Percentiles rank a stretch among this genome's conserved stretches.
Conservation (phyloP, 495 filamentous ascomycete genomes). For the Aspergillus sclerotiicarbonarius region DNA sequence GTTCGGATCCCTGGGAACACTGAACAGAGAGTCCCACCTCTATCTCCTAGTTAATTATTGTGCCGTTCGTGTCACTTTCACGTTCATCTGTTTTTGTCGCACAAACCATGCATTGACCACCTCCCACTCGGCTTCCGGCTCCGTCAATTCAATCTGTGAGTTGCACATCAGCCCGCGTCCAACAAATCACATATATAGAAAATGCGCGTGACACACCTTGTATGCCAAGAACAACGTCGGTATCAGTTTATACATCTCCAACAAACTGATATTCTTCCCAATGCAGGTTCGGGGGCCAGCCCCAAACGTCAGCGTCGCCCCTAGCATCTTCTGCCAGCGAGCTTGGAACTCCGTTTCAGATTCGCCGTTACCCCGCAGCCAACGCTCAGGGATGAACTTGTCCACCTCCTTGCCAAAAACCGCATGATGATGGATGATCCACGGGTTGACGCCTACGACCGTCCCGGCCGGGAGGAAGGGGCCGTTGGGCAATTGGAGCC, state of each 20-base stretch:
- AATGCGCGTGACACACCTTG: neutral
- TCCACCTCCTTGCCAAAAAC: neutral
- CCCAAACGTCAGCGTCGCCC: neutral
- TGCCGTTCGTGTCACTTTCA: neutral
- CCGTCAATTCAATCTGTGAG: neutral
- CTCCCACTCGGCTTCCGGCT: neutral
- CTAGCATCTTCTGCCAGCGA: neutral
- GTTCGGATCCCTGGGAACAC: neutral
- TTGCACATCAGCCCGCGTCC: neutral
- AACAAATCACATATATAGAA: neutral
- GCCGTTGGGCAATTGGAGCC: conserved; percentile 40
- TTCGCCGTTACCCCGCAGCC: neutral
- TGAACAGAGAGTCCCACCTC: neutral
- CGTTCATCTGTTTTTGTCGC: neutral
- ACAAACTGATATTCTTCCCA: neutral
- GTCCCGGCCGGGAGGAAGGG: conserved; percentile 57
- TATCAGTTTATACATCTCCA: neutral
- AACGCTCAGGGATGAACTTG: neutral
- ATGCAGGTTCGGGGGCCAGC: neutral
- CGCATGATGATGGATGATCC: neutral
- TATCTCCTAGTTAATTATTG: neutral
- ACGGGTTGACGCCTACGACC: conserved; percentile 41
- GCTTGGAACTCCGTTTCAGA: neutral
- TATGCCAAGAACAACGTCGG: neutral
- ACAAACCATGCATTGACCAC: neutral